Evolutionary conservation across 441 rosid genomes (phyloP), one percentile per base, ranked within the genome.

Genomic region (Pelargonium citronellum): DNA sequence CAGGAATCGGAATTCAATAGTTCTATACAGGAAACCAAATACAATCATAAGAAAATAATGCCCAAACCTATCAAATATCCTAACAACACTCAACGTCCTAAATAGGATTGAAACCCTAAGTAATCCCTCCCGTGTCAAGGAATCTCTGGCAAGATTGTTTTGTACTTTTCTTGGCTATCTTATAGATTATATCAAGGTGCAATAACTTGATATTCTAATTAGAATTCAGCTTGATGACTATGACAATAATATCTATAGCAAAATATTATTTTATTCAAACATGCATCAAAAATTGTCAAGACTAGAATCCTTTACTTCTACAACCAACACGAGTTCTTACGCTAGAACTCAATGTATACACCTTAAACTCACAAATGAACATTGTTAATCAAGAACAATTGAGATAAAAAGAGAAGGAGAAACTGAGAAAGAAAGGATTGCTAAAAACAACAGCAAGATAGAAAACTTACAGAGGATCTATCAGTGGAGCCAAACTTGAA

Each of bases 401-500:
- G 2, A 19, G 63, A 58, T 17, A 20, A 7, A 58, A 57, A 11
- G 46, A 41, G 10, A 41, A 41, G 46, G 10, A 41, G 9, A 41
- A 5, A 41, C 34, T 3, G 34, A 30, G 34, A 30, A 30, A 30
- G 34, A 30, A 30, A 30, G 3, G 34, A 30, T 6, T 41, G 7
- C 46, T 9, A 41, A 41, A 41, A 41, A 41, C 46, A 41, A 30
- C 34, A 30, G 46, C 46, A 57, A 7, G 62, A 20, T 7, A 20
- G 63, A 58, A 58, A 71, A 79, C 98, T 91, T 81, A 94, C 96
- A 95, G 66, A 61, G 96, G 96, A 87, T 91, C 95, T 74, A 91
- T 80, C 76, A 95, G 72, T 74, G 97, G 95, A 74, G 97, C 91
- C 89, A 91, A 86, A 82, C 92, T 87, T 69, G 96, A 91, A 77